Base-by-base conservation (phyloP, 257 asterid species). In the Salvia hispanica region DNA sequence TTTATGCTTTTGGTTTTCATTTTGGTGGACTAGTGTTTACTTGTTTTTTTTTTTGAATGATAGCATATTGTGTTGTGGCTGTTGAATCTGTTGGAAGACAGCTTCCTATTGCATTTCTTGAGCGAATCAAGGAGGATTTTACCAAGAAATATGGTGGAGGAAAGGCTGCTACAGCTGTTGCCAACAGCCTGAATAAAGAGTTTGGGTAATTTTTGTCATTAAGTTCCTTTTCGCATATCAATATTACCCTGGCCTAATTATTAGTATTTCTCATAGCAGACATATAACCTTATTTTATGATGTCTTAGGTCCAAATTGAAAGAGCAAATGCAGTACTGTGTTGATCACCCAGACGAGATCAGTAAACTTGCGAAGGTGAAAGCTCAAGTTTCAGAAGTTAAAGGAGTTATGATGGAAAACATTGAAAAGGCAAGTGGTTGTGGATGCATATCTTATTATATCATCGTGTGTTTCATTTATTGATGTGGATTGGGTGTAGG, bases 381-480 rank as follows among this genome's bases (percentile, higher is more conserved):
- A 83, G 96, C 97, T 73, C 97, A 90, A 83, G 97, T 93, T 79
- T 74, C 93, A 40, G 97, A 90, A 88, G 98, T 92, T 69, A 92
- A 92, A 72, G 98, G 97, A 61, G 98, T 92, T 76, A 92, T 92
- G 98, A 92, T 90, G 96, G 98, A 92, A 67, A 92, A 92, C 76
- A 92, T 92, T 60, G 98, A 92, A 74, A 92, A 92, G 96, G 98
- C 85, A 69, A 52, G 43, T 55, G 4, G 3, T n/a, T 59, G 46
- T 56, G 28, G 42, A n/a, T 40, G 16, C 15, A 10, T 36, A 13
- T 36, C 15, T 31, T 62, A 42, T 62, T 55, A 36, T 50, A 18
- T 5, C 54, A 12, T 28, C 9, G 0, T 40, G 47, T 12, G 14
- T 66, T 7, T 21, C 4, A 15, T 28, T 37, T 47, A 45, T 50